Evolutionary conservation across 345 rosid genomes (phyloP).

Genomic region (Mallotus nudiflorus): DNA sequence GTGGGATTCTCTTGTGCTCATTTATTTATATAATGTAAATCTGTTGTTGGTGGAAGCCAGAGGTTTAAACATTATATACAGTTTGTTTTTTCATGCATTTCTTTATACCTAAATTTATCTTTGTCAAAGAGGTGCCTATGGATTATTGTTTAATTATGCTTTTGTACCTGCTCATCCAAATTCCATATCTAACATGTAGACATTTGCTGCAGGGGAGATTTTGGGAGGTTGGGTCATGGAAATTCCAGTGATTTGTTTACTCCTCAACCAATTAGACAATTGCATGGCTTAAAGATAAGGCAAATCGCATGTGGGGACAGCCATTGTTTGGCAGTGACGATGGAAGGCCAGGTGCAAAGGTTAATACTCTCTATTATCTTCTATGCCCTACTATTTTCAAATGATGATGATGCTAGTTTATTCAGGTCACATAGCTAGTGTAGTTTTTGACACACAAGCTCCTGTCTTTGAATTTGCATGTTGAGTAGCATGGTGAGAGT

Average conservation of each 20-base stretch:
- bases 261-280: conserved; percentile 81
- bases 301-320: conserved; percentile 99
- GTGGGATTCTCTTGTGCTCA: background rate
- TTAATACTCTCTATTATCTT: conserved; percentile 23
- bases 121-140: background rate
- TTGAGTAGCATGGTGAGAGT: background rate
- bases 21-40: too few species aligned
- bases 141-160: background rate
- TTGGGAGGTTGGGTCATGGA: conserved; percentile 98
- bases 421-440: background rate
- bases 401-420: conserved; percentile 8
- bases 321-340: conserved; percentile 93
- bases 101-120: too few species aligned
- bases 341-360: conserved; percentile 93
- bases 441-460: background rate
- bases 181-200: background rate
- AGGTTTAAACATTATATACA: too few species aligned
- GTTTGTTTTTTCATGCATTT: background rate
- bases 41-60: background rate
- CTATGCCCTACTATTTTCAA: background rate
- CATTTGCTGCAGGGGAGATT: conserved; percentile 77
- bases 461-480: background rate
- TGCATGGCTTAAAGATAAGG: conserved; percentile 72
- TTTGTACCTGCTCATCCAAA: background rate
- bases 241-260: conserved; percentile 90